phyloP scores from a whole-genome alignment of 441 rosid genomes.

The Erodium texanum region DNA sequence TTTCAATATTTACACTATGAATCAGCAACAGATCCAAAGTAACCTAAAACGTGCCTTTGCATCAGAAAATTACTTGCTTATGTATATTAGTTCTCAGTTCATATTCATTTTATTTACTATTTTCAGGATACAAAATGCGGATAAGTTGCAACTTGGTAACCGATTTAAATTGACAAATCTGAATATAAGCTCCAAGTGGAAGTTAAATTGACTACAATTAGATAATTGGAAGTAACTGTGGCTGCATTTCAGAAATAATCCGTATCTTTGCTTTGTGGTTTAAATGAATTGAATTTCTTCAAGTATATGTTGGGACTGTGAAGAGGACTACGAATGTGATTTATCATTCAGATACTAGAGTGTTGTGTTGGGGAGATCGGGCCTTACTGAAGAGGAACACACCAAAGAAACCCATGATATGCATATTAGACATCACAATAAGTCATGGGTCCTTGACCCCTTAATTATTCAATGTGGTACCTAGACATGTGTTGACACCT shows the following conservation, averaged over 20 bases:
- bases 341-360: neutral
- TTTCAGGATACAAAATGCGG: too few relatives aligned
- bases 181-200: neutral
- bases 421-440: too few relatives aligned
- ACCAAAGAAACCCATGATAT: too few relatives aligned
- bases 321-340: neutral
- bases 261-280: neutral
- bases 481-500: too few relatives aligned
- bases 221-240: neutral
- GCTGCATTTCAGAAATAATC: neutral
- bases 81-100: too few relatives aligned
- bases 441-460: too few relatives aligned
- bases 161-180: too few relatives aligned
- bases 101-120: too few relatives aligned
- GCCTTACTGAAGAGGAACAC: too few relatives aligned
- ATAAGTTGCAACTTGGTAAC: too few relatives aligned
- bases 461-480: too few relatives aligned
- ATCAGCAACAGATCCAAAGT: neutral
- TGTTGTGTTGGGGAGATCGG: too few relatives aligned
- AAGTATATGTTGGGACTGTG: neutral
- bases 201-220: neutral
- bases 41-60: neutral
- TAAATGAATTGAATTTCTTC: neutral
- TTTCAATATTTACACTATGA: neutral
- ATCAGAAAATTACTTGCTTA: neutral